Base-by-base conservation (phyloP, 768 basidiomycete genomes). In the Cantharellus cinnabarinus region DNA sequence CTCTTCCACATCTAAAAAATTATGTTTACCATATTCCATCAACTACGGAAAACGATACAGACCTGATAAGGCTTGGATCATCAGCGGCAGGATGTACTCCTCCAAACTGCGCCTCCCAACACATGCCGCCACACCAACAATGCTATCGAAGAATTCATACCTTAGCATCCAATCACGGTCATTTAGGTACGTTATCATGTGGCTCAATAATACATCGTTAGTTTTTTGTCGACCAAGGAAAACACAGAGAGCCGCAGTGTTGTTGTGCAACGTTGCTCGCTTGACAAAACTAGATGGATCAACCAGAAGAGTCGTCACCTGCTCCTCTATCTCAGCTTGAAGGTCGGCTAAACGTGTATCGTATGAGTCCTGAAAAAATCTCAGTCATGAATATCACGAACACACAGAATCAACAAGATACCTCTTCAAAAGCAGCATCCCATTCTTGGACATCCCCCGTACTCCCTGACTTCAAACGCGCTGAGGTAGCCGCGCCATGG, bases 31-130 rank as follows among this genome's bases (percentile, higher is more conserved):
- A 29, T 60, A 15, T 34, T 59, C 41, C 58, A 57, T 50, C n/a
- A 57, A 37, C 41, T 39, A 39, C 14, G 4, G 39, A 37, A 41
- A 38, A 3, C 14, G 10, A 65, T 29, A 29, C 78, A 42, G 60
- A 91, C 94, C 94, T 57, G 89, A 90, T 37, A 99, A 71, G 0
- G 93, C 90, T 65, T 97, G 93, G 3, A 90, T 79, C 89, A 98
- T 91, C 60, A 99, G 69, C 0, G 95, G 95, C n/a, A 95, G 67
- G 57, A 98, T 94, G 65, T 97, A 98, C 65, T 97, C 91, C 66
- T 98, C 95, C 64, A 98, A 67, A 63, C 89, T 93, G 60, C 83
- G 74, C 39, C 86, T 84, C 1, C 93, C 93, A 2, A 93, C 89
- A 71, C 89, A 94, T 0, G 86, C 87, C 3, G 93, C 93, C 0